Base-by-base conservation (phyloP, 108 stramenopile species). In the Parietichytrium sp. region DNA sequence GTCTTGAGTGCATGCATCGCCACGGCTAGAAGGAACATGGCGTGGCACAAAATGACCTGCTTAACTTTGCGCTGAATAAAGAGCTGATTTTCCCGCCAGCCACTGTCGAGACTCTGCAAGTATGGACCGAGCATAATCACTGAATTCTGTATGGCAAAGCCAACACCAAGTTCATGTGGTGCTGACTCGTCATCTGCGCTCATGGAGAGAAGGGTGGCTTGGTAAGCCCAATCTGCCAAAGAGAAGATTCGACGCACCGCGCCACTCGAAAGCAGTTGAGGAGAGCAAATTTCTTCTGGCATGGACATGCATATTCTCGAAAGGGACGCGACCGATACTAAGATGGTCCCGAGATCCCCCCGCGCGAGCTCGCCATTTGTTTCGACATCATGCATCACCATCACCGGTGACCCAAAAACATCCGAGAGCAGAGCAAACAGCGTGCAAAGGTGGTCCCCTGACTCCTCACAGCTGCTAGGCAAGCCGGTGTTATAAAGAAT, bases 291-390 rank as follows among this genome's bases (percentile, higher is more conserved):
- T n/a, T 45, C 13, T 2, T 45, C 12, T 6, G 61, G 61, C 61
- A 72, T 33, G 2, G 20, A 1, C 20, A 25, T 10, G 61, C 61
- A 72, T 33, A 42, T 42, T 42, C 45, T 72, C 0, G 61, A 23
- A 7, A 72, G 23, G 16, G 61, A 33, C 36, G 38, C 45, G 61
- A 10, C 23, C 10, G 61, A 33, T 7, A 72, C 23, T 12, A 72
- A 16, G 13, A 72, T 72, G 6, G 61, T 72, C 20, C 38, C 36
- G 38, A 72, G 20, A 72, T 72, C 61, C 20, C 38, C 45, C 6
- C 61, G 61, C 36, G 61, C 61, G 16, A 72, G 13, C 6, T 16
- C 29, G 42, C 61, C 61, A n/a, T 72, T 72, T 27, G 61, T 72
- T 72, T 72, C 61, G 1, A 72, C 6, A 27, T 72, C 61, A 25